Percentiles rank a stretch among this genome's conserved stretches.
Evolutionary conservation across 106 monocot species (phyloP).

Genomic region (Phalaenopsis aphrodite): DNA sequence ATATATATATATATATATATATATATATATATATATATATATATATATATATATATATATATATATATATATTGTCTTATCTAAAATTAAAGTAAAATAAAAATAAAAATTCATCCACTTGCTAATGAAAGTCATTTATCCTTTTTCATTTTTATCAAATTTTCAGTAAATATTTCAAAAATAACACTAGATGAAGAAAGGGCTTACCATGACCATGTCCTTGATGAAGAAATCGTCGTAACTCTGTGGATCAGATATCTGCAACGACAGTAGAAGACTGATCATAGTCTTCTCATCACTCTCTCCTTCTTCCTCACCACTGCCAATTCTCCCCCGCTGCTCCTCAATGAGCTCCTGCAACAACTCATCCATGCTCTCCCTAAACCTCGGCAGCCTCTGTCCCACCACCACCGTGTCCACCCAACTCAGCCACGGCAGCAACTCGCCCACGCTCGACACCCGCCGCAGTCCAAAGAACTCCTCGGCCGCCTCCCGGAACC

Average conservation of each 20-base stretch:
- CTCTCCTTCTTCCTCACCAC: background rate
- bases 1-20: too few relatives aligned
- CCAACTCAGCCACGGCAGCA: constrained; percentile 1
- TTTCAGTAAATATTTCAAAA: too few relatives aligned
- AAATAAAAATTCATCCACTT: too few relatives aligned
- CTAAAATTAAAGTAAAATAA: too few relatives aligned
- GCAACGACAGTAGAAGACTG: background rate
- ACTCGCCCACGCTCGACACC: background rate
- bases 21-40: too few relatives aligned
- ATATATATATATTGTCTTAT: too few relatives aligned
- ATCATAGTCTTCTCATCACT: background rate
- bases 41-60: too few relatives aligned
- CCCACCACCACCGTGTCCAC: background rate
- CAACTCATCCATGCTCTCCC: background rate
- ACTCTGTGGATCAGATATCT: background rate
- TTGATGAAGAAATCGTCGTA: background rate
- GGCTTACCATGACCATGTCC: background rate
- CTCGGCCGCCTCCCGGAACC: background rate
- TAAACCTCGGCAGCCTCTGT: constrained; percentile 6
- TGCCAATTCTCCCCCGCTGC: background rate
- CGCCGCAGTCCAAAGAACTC: background rate
- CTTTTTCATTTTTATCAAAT: too few relatives aligned
- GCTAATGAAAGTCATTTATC: too few relatives aligned
- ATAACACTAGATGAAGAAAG: background rate
- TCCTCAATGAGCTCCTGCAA: constrained; percentile 6